Base-by-base conservation (phyloP, 2,329 filamentous ascomycete genomes). In the Botrytis porri region DNA sequence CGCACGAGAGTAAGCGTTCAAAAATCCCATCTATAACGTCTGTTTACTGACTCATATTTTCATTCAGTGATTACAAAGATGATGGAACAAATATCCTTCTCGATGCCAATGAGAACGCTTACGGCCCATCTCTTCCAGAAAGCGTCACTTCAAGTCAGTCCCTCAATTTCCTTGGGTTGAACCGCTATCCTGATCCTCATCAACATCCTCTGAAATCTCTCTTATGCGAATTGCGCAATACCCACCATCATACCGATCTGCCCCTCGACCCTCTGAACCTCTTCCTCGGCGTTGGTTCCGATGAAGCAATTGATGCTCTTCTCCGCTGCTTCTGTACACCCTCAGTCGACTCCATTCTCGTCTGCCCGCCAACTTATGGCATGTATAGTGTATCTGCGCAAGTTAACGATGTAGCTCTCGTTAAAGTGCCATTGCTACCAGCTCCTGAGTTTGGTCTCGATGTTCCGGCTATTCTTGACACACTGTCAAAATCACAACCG, bases 81-180 rank as follows among this genome's bases (percentile, higher is more conserved):
- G 93, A 99, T 81, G 96, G 96, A 77, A 95, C 90, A 74, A 98
- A 98, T 80, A 90, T 98, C 79, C 91, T 99, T 70, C 92, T 99
- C 77, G 96, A 99, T 82, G 96, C 96, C 78, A 99, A 99, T 80
- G 96, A 99, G 84, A 99, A 99, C 81, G 94, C 96, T 74, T 98
- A 92, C 80, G 96, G 96, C 0, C 95, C 96, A 0, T 92, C 93
- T 2, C 84, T 98, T 66, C 81, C 76, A 60, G 82, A 83, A 73
- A 78, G 83, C 74, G 78, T 79, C 83, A 78, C 81, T 48, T 79
- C 83, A 48, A 81, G 82, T 6, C 85, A 86, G 41, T 85, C 90
- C 32, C 86, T 96, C 74, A 92, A 97, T 83, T 88, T 97, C 76
- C 84, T 93, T 69, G 91, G 93, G 75, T 87, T 99, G 79, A 92